These are phyloP conservation scores for Aspergillaceae sp. DNA, from an alignment of 2,329 filamentous ascomycete species.

Conservation along the genomic window DNA sequence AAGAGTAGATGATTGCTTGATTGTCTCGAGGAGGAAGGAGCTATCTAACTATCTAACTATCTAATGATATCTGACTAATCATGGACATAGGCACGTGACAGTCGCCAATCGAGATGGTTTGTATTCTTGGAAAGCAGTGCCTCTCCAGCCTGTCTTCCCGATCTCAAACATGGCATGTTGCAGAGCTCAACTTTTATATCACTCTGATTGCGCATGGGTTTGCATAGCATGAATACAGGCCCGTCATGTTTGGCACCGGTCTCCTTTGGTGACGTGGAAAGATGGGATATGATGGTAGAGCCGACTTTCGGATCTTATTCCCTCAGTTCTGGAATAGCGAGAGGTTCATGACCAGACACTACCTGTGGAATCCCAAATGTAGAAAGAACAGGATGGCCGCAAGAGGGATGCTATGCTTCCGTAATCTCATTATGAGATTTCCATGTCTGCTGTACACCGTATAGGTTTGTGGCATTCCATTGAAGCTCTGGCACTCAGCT, in stretches of 20 bases:
- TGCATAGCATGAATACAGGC: neutral
- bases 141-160: neutral
- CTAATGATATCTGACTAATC: too few relatives aligned
- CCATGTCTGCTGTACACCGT: too few relatives aligned
- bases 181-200: neutral
- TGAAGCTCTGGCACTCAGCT: too few relatives aligned
- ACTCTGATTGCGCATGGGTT: neutral
- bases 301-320: neutral
- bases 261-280: neutral
- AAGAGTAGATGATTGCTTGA: too few relatives aligned
- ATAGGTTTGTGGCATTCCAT: too few relatives aligned
- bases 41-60: too few relatives aligned
- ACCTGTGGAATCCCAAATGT: too few relatives aligned
- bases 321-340: neutral
- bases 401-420: too few relatives aligned
- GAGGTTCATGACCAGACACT: neutral
- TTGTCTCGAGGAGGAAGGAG: too few relatives aligned
- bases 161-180: neutral
- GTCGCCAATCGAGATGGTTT: slow-evolving; percentile 4
- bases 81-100: too few relatives aligned
- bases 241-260: neutral
- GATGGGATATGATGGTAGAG: neutral
- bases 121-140: neutral
- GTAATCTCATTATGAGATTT: too few relatives aligned
- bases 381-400: too few relatives aligned